Conservation (phyloP, 1,139 yeast species). For the Scheffersomyces illinoinensis region DNA sequence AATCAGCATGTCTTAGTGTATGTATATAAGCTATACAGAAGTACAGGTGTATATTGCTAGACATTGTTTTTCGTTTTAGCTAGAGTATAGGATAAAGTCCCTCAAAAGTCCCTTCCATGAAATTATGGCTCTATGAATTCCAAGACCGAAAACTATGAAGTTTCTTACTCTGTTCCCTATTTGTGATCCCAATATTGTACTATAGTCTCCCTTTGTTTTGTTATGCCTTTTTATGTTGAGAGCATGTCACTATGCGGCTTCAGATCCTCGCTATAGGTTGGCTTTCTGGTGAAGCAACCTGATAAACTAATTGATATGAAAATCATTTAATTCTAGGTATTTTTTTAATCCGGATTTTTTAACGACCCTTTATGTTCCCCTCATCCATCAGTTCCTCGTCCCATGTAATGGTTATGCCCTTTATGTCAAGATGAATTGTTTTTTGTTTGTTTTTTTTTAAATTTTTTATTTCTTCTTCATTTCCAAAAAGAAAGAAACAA, state of each 20-base stretch:
- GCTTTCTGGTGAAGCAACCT: neutral
- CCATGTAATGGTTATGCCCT: neutral
- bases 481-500: constrained; percentile 4
- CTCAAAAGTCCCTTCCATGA: neutral
- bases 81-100: neutral
- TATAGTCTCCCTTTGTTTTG: neutral
- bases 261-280: neutral
- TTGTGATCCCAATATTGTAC: neutral
- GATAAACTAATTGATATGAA: neutral
- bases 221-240: neutral
- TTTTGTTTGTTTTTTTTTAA: constrained; percentile 6
- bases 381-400: neutral
- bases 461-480: constrained; percentile 1
- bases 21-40: neutral
- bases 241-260: neutral
- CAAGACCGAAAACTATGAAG: neutral
- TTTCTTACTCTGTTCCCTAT: neutral
- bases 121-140: neutral
- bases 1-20: neutral
- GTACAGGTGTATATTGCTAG: neutral
- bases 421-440: neutral
- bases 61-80: neutral
- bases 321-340: neutral
- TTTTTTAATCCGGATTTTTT: neutral
- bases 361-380: neutral